A percentile compares a stretch with the other conserved stretches of the same genome.
Evolutionary conservation across 1,284 basidiomycete species (phyloP).

Genomic region (Trichosporon ovoides): DNA sequence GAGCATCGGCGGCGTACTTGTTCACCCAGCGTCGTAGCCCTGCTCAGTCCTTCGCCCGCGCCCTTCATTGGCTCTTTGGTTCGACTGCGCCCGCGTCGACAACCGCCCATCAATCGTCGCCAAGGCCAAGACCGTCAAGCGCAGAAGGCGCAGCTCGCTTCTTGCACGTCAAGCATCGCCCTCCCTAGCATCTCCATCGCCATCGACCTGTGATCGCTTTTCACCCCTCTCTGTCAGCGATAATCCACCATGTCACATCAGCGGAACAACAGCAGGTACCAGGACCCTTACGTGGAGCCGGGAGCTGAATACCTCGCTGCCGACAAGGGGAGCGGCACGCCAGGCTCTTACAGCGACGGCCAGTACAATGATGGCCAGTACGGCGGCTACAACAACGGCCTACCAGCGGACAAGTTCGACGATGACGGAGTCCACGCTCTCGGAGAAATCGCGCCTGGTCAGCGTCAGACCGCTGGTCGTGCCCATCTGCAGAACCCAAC

Average conservation of each 20-base stretch:
- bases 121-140: not conserved
- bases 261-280: conserved; percentile 18
- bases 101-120: not conserved
- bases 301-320: conserved; percentile 16
- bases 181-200: not conserved
- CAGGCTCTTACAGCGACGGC: not conserved
- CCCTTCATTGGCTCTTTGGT: not conserved
- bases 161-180: not conserved
- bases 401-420: conserved; percentile 31
- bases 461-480: conserved; percentile 35
- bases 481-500: conserved; percentile 27
- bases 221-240: not conserved
- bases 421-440: conserved; percentile 14
- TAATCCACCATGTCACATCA: conserved; percentile 11
- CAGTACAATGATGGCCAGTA: conserved; percentile 9
- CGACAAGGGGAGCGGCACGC: conserved; percentile 3
- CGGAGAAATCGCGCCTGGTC: conserved; percentile 11
- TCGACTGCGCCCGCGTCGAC: not conserved
- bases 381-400: conserved; percentile 10
- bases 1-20: not conserved
- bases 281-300: conserved; percentile 17
- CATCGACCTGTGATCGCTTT: not conserved
- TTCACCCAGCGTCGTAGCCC: not conserved
- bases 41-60: not conserved
- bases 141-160: not conserved